Evolutionary conservation across 2,329 filamentous ascomycete species (phyloP).

Genomic region (Xylaria sp.): DNA sequence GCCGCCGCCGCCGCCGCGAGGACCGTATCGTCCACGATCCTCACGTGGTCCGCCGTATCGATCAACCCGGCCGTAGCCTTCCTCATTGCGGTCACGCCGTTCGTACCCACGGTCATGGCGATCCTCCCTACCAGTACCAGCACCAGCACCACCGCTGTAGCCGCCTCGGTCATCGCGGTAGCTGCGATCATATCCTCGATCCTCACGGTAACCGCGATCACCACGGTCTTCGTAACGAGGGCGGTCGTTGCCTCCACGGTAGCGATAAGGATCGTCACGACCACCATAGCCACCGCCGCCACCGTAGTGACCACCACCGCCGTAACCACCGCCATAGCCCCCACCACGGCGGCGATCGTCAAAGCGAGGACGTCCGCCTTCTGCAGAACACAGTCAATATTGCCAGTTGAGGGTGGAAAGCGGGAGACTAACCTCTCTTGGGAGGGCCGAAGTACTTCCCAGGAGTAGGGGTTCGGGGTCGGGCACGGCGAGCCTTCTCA

Average conservation of each 20-base stretch:
- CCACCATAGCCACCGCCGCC: conserved; percentile 54
- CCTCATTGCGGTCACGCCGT: conserved; percentile 51
- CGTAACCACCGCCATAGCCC: conserved; percentile 55
- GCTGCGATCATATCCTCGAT: conserved; percentile 48
- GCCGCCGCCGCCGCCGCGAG: conserved; percentile 32
- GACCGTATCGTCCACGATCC: conserved; percentile 38
- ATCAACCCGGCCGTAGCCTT: conserved; percentile 38
- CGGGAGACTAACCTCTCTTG: conserved; percentile 78
- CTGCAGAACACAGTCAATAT: conserved; percentile 40
- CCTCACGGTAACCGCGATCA: conserved; percentile 52
- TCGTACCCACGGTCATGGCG: conserved; percentile 58
- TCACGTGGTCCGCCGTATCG: conserved; percentile 38
- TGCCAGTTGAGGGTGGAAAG: not conserved
- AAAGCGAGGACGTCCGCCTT: conserved; percentile 51
- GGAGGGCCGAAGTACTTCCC: conserved; percentile 99
- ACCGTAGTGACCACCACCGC: conserved; percentile 28
- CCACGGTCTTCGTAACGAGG: conserved; percentile 48
- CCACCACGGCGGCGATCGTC: conserved; percentile 49
- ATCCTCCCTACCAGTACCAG: conserved; percentile 32
- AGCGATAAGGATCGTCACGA: conserved; percentile 63
- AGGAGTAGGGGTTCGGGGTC: conserved; percentile 92
- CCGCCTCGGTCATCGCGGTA: conserved; percentile 47
- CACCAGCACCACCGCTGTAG: conserved; percentile 33
- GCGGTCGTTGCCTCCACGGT: conserved; percentile 56
- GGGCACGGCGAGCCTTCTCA: conserved; percentile 95